Evolutionary conservation across 495 filamentous ascomycete genomes (phyloP).

Genomic region (Staphylotrichum longicolle): DNA sequence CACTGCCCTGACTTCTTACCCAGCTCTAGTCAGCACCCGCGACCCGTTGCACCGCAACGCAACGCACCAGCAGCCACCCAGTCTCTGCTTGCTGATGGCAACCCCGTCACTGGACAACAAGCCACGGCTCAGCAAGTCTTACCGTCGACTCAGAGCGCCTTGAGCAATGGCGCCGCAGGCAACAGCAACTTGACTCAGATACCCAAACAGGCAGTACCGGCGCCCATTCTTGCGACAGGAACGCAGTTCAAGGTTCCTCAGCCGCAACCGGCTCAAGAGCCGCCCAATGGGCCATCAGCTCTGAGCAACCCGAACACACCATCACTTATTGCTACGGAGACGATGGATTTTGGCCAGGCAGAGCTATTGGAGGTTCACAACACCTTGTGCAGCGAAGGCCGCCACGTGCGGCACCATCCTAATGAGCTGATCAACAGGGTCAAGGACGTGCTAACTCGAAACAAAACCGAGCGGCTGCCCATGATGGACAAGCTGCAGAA

Average conservation of each 20-base stretch:
- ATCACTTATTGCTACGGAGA: background rate
- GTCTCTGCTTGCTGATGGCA: background rate
- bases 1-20: background rate
- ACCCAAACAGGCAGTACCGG: background rate
- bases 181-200: background rate
- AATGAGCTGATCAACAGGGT: constrained; percentile 6
- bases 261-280: background rate
- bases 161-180: background rate
- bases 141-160: background rate
- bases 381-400: constrained; percentile 5
- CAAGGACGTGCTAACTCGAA: background rate
- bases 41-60: background rate
- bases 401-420: constrained; percentile 9
- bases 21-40: background rate
- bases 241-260: constrained; percentile 5
- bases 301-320: background rate
- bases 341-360: background rate
- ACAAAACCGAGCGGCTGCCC: constrained; percentile 14
- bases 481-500: constrained; percentile 26
- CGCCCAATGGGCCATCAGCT: background rate
- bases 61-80: background rate
- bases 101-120: too few relatives aligned
- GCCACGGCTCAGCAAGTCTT: background rate
- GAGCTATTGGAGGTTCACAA: background rate
- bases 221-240: constrained; percentile 7